Conservation (phyloP, 192 early-diverging fungal genomes). For the Coemansia sp. region DNA sequence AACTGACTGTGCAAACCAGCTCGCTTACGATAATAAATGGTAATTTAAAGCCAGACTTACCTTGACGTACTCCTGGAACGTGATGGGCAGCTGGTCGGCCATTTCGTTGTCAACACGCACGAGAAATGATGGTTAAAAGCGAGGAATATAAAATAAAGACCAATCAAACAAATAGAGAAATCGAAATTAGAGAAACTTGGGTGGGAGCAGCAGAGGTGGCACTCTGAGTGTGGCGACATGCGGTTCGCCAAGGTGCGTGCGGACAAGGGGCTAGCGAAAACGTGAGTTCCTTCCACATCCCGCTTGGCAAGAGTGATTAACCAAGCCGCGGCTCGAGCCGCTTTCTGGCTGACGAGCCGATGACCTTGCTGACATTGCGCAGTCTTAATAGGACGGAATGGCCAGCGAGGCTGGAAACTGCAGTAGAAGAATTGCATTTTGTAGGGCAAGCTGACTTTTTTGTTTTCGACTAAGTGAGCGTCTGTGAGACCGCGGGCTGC, state of each 20-base stretch:
- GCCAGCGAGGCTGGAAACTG: conserved; percentile 2
- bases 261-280: conserved; percentile 4
- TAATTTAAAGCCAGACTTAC: conserved; percentile 57
- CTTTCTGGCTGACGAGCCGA: neutral
- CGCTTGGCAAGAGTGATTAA: neutral
- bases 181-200: neutral
- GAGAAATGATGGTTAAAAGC: conserved; percentile 6
- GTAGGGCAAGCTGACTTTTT: neutral
- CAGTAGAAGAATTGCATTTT: conserved; percentile 4
- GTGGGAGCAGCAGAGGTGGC: neutral
- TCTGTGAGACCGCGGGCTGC: conserved; percentile 3
- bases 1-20: neutral
- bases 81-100: conserved; percentile 85
- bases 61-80: conserved; percentile 96
- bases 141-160: conserved; percentile 9
- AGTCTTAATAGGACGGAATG: neutral
- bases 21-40: neutral
- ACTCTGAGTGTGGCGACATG: neutral
- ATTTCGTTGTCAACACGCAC: conserved; percentile 53
- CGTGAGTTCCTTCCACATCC: neutral
- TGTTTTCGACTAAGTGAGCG: neutral
- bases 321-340: neutral
- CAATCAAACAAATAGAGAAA: neutral
- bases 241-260: neutral
- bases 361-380: neutral